Percentiles rank a stretch among this genome's conserved stretches.
Conservation (phyloP, 352 stramenopile species). For the Pythium coloratum region DNA sequence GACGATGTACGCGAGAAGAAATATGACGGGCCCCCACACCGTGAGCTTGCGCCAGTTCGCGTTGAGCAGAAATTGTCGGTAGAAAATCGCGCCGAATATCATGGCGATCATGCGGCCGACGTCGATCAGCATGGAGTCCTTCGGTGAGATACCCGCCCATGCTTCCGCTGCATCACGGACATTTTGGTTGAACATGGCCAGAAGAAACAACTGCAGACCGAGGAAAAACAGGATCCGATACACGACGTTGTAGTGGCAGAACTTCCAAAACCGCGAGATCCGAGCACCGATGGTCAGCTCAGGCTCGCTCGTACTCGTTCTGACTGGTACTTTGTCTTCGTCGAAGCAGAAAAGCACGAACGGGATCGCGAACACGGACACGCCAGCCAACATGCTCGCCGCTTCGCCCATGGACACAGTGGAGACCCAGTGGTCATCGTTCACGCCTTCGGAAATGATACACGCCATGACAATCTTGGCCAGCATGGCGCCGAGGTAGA, state of each 20-base stretch:
- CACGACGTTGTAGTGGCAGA: conserved; percentile 25
- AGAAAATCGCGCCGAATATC: conserved; percentile 2
- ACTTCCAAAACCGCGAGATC: conserved; percentile 12
- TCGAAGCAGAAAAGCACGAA: conserved; percentile 5
- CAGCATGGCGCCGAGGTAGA: background rate
- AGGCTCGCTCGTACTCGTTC: background rate
- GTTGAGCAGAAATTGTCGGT: conserved; percentile 5
- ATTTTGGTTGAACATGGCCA: conserved; percentile 20
- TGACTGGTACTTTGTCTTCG: background rate
- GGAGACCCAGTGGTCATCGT: background rate
- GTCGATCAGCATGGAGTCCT: background rate
- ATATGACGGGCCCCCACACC: background rate
- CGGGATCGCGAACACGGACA: conserved; percentile 1
- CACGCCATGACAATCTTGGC: conserved; percentile 1
- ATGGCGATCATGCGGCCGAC: background rate
- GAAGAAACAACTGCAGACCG: conserved; percentile 9
- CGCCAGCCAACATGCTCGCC: background rate
- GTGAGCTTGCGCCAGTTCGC: conserved; percentile 3
- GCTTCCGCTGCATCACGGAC: conserved; percentile 9
- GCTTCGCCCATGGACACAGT: too few relatives aligned
- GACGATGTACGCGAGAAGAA: background rate
- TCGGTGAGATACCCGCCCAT: conserved; percentile 8
- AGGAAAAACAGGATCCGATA: conserved; percentile 20
- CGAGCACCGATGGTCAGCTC: background rate
- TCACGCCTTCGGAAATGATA: background rate